phyloP scores from a whole-genome alignment of 208 protist genomes.

The Leptomonas seymouri region DNA sequence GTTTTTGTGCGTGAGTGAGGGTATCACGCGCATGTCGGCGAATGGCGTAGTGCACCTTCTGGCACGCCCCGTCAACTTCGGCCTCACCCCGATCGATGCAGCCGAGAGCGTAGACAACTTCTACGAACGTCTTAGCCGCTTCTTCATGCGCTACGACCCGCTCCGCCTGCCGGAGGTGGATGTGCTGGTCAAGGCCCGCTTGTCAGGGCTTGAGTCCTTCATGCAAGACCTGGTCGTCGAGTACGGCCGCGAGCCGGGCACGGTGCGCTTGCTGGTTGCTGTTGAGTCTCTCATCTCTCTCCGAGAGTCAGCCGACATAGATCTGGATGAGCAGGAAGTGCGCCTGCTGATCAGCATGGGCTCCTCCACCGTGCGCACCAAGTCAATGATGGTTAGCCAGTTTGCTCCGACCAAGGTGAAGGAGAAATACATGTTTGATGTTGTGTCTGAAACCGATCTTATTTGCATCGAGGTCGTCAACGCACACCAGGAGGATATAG shows the following conservation, averaged over 20 bases:
- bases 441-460: slow-evolving; percentile 83
- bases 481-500: slow-evolving; percentile 34
- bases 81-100: slow-evolving; percentile 37
- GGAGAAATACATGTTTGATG: slow-evolving; percentile 75
- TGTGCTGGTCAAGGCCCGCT: slow-evolving; percentile 44
- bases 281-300: slow-evolving; percentile 55
- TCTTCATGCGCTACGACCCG: slow-evolving; percentile 80
- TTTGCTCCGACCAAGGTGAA: slow-evolving; percentile 57
- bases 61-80: slow-evolving; percentile 64
- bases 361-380: slow-evolving; percentile 42
- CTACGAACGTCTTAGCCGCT: slow-evolving; percentile 72
- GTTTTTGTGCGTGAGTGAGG: slow-evolving; percentile 59
- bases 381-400: slow-evolving; percentile 40
- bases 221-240: slow-evolving; percentile 74
- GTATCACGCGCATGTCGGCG: slow-evolving; percentile 32
- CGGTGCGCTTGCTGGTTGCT: slow-evolving; percentile 52
- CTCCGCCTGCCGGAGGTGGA: slow-evolving; percentile 66
- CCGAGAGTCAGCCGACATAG: slow-evolving; percentile 36
- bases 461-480: slow-evolving; percentile 76
- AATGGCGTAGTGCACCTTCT: slow-evolving; percentile 66
- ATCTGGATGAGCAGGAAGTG: slow-evolving; percentile 57
- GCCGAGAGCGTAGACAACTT: slow-evolving; percentile 55
- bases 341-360: slow-evolving; percentile 75
- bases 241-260: slow-evolving; percentile 80
- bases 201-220: slow-evolving; percentile 53